Evolutionary conservation across 2,329 filamentous ascomycete genomes (phyloP), one percentile per base, ranked within the genome.

Genomic region (Dothistroma pini): DNA sequence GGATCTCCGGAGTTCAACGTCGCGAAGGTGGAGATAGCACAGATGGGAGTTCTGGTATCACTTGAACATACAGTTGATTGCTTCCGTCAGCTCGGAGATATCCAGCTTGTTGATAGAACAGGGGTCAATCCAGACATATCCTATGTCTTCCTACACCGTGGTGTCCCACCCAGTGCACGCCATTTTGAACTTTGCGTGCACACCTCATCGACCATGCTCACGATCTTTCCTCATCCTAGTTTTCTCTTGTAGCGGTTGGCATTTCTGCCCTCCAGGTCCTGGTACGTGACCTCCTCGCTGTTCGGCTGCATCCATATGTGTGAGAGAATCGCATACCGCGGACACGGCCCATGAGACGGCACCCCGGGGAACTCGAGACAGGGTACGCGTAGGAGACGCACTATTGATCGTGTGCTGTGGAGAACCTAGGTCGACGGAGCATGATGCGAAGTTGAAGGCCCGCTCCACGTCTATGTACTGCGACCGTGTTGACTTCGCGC

Each of bases 41-140:
- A 61, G 47, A 0, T 19, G 35, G 7, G 67, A 54, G 12, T 52
- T 49, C 25, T 55, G 31, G 53, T 69, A 69, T 54, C 64, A 69
- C 6, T 47, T 11, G 12, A 63, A 69, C 68, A 68, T 69, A 4
- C 61, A 67, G 21, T 67, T 69, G 49, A 69, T 63, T 0, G 67
- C 63, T 51, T 68, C 61, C 1, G 58, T 59, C 9, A 69, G 47
- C 34, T 69, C 68, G 4, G 62, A 44, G 16, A 52, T 58, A 41
- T 59, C 68, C 5, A 32, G 49, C 29, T 63, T 63, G 31, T 69
- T 56, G 21, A 69, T 69, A 55, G 65, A 66, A 54, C 66, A 68
- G 4, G 68, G 64, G 47, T 69, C 68, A 16, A 69, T 34, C 66
- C 68, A 69, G 21, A 60, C 53, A 25, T 35, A 49, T 64, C 12